Conservation (phyloP, 495 filamentous ascomycete genomes). For the Hypoxylon crocopeplum region DNA sequence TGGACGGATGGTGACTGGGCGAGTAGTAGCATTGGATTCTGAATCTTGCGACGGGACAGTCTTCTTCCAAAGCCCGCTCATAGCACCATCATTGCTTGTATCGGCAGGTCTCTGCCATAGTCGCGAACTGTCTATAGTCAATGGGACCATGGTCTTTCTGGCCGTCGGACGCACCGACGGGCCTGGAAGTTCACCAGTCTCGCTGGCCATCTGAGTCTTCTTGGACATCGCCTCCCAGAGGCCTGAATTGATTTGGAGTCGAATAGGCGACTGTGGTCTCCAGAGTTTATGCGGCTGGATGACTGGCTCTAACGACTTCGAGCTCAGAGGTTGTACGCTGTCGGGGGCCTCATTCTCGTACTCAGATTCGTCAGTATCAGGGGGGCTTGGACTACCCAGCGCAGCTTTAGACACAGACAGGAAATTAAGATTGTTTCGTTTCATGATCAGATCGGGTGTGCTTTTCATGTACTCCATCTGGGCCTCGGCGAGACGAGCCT, state of each 20-base stretch:
- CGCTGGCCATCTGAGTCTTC: constrained; percentile 21
- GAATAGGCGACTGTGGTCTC: constrained; percentile 18
- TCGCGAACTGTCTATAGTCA: constrained; percentile 45
- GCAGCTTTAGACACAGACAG: constrained; percentile 47
- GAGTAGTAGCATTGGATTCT: constrained; percentile 20
- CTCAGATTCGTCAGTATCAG: constrained; percentile 51
- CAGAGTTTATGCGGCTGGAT: constrained; percentile 20
- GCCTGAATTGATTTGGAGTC: constrained; percentile 8
- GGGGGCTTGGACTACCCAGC: constrained; percentile 59
- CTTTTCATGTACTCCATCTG: constrained; percentile 54
- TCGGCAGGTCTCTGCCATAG: constrained; percentile 50
- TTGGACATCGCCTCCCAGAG: constrained; percentile 24
- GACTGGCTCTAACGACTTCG: neutral
- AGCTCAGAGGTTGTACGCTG: neutral
- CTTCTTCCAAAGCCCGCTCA: constrained; percentile 34
- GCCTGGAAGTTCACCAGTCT: constrained; percentile 31
- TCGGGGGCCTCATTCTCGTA: constrained; percentile 24
- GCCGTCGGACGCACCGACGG: constrained; percentile 41
- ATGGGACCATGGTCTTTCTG: constrained; percentile 41
- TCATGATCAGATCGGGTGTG: constrained; percentile 45
- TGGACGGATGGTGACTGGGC: constrained; percentile 52
- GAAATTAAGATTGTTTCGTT: constrained; percentile 46
- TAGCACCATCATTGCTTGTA: neutral
- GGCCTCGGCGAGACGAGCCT: constrained; percentile 47
- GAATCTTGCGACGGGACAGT: constrained; percentile 4